Percentiles rank a stretch among this genome's conserved stretches.
phyloP scores from a whole-genome alignment of 2,329 filamentous ascomycete species.

The Fusarium sp. region DNA sequence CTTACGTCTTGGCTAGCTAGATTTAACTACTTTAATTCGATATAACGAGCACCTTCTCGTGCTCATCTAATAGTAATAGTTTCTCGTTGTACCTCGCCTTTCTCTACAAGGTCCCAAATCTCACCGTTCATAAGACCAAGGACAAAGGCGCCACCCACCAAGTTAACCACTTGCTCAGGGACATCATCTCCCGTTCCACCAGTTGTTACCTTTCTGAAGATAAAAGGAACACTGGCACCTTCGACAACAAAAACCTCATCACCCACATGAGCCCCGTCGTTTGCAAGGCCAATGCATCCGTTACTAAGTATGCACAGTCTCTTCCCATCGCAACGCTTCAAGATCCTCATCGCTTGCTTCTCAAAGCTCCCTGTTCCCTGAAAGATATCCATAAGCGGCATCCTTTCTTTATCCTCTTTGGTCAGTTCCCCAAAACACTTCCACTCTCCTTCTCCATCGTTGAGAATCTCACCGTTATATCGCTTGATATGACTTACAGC shows the following conservation, averaged over 20 bases:
- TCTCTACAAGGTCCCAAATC: neutral
- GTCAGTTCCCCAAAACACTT: neutral
- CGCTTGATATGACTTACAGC: neutral
- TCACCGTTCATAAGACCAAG: neutral
- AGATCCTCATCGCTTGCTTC: neutral
- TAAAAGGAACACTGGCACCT: neutral
- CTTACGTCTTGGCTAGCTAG: fast-evolving
- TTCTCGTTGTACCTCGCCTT: neutral
- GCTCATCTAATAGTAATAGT: fast-evolving
- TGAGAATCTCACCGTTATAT: neutral
- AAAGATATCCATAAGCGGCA: neutral
- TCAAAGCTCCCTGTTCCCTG: neutral
- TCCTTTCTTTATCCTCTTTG: fast-evolving
- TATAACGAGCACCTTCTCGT: fast-evolving
- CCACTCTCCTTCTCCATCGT: neutral
- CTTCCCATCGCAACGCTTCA: neutral
- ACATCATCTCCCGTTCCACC: neutral
- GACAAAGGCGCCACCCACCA: neutral
- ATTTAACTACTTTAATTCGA: fast-evolving
- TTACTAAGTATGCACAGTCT: neutral
- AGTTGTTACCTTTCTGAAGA: fast-evolving
- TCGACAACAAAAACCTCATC: neutral
- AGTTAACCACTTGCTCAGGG: neutral
- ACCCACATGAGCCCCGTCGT: neutral
- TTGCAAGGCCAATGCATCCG: neutral